Base-by-base conservation (phyloP, 1,284 basidiomycete genomes). In the Ustilago nuda region DNA sequence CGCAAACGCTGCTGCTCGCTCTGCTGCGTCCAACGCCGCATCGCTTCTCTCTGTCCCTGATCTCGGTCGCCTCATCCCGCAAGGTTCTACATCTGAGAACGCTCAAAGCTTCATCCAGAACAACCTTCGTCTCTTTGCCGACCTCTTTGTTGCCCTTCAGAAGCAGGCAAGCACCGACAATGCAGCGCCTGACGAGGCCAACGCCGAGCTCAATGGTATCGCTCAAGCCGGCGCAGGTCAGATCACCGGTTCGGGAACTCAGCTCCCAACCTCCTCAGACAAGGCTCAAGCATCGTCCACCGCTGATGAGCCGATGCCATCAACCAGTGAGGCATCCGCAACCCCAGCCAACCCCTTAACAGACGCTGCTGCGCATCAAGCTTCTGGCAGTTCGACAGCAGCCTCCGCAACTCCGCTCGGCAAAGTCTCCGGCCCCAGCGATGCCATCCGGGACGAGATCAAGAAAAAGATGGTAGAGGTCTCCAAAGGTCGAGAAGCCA, bases 141-240 rank as follows among this genome's bases (percentile, higher is more conserved):
- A 77, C 7, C 70, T 77, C 46, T 77, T 77, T 52, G 66, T 72
- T 2, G 75, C 70, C 11, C 75, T 77, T 6, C 75, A 77, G 55
- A 77, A 73, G 66, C 75, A 77, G 45, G 75, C 70, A 1, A 60
- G 27, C 59, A 62, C 66, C 32, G 74, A 72, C 33, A 19, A 45
- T 36, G 19, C 56, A 11, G 55, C n/a, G 12, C 41, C 55, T 7
- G 62, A 65, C 13, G 56, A 57, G 39, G 27, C 68, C 2, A 61
- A 50, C 13, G 32, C 19, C 11, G 37, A 36, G 19, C 32, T 53
- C 32, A 33, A 36, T 6, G 27, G 23, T 7, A 37, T 33, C 15
- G 19, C 71, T 43, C 54, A 45, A 27, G n/a, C 32, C n/a, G 11
- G n/a, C 43, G 43, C 43, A 11, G 43, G 43, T 8, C n/a, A 7